Evolutionary conservation across 2,329 filamentous ascomycete species (phyloP).

Genomic region (Fusarium algeriense): DNA sequence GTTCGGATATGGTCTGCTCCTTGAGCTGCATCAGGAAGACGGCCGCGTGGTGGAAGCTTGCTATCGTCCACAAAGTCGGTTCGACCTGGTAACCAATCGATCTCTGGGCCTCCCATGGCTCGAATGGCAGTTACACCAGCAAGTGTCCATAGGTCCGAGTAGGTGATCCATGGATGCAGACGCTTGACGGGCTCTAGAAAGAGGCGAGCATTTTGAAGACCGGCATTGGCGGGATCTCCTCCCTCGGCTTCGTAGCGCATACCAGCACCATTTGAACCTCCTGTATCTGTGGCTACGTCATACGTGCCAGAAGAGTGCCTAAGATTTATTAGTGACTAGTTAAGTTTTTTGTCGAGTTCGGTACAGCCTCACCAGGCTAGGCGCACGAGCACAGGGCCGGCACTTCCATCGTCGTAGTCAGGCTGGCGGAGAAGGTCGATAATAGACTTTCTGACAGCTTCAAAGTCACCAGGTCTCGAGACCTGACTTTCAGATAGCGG

Average conservation of each 20-base stretch:
- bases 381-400: slow-evolving; percentile 12
- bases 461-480: neutral
- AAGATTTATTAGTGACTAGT: neutral
- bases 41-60: slow-evolving; percentile 14
- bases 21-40: slow-evolving; percentile 12
- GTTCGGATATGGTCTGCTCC: slow-evolving; percentile 10
- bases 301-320: slow-evolving; percentile 20
- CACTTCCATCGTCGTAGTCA: slow-evolving; percentile 12
- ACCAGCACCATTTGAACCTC: slow-evolving; percentile 11
- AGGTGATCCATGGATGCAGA: slow-evolving; percentile 13
- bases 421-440: neutral
- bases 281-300: slow-evolving; percentile 4
- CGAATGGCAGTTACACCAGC: neutral
- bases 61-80: slow-evolving; percentile 11
- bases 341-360: no score
- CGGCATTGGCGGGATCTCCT: slow-evolving; percentile 14
- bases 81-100: slow-evolving; percentile 11
- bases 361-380: slow-evolving; percentile 1
- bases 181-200: slow-evolving; percentile 14
- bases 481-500: neutral
- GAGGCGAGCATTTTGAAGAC: slow-evolving; percentile 12
- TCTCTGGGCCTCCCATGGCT: neutral
- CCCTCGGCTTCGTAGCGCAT: slow-evolving; percentile 21
- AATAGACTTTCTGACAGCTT: neutral
- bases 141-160: slow-evolving; percentile 12